Evolutionary conservation across 306 rosid genomes (phyloP).

Genomic region (Inga laurina): DNA sequence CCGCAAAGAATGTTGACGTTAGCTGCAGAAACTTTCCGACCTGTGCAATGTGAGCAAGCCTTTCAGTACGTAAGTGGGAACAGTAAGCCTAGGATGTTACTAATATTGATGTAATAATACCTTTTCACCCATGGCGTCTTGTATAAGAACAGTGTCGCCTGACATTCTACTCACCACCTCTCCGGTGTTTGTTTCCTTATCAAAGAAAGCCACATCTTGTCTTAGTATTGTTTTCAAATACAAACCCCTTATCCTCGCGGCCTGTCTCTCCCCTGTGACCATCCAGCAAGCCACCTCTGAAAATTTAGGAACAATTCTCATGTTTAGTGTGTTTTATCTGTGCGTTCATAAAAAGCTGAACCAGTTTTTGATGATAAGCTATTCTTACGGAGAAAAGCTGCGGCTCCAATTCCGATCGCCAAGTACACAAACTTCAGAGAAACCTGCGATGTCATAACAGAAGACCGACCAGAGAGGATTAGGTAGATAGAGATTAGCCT

Average conservation of each 20-base stretch:
- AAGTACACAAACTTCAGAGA: constrained; percentile 68
- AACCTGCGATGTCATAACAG: constrained; percentile 50
- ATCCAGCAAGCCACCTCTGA: constrained; percentile 93
- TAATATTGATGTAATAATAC: constrained; percentile 14
- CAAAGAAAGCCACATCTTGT: constrained; percentile 87
- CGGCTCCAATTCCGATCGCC: constrained; percentile 56
- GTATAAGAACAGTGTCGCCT: constrained; percentile 90
- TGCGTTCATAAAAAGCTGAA: background rate
- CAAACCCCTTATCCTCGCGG: constrained; percentile 80
- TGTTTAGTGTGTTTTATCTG: constrained; percentile 2
- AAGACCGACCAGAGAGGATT: background rate
- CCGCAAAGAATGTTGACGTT: constrained; percentile 66
- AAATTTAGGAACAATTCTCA: constrained; percentile 17
- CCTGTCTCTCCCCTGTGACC: constrained; percentile 95
- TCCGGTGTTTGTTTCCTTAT: constrained; percentile 84
- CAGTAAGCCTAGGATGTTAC: background rate
- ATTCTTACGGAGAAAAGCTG: constrained; percentile 81
- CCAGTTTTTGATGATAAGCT: background rate
- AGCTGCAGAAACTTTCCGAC: constrained; percentile 83
- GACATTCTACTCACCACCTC: constrained; percentile 94
- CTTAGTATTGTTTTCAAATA: constrained; percentile 83
- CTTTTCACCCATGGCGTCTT: constrained; percentile 98
- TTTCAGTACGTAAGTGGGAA: background rate
- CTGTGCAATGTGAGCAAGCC: constrained; percentile 33
- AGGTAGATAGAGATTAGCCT: background rate